Evolutionary conservation across 176 grass and related monocot genomes (phyloP).

Genomic region (Ampelocalamus luodianensis): DNA sequence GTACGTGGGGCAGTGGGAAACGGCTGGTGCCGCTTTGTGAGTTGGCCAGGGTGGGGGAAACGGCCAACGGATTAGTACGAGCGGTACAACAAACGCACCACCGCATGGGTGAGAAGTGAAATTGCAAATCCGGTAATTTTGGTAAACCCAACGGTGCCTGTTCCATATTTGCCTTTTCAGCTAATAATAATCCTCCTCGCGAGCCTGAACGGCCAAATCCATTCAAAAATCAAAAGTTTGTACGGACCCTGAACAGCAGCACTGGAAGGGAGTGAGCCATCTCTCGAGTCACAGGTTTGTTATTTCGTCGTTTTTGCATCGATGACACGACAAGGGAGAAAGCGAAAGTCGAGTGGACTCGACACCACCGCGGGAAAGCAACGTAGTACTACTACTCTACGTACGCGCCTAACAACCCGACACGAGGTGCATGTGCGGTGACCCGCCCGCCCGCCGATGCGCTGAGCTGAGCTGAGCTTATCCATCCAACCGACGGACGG

Average conservation of each 20-base stretch:
- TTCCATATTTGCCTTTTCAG: not conserved
- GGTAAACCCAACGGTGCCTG: not conserved
- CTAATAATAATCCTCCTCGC: not conserved
- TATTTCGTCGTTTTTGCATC: conserved; percentile 1
- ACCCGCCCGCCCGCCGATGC: not conserved
- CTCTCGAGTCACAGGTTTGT: not conserved
- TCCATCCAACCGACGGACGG: not conserved
- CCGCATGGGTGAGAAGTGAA: not conserved
- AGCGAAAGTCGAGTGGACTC: conserved; percentile 12
- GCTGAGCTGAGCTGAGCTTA: not conserved
- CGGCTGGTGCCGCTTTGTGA: conserved; percentile 31
- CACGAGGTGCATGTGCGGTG: not conserved
- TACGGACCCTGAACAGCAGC: not conserved
- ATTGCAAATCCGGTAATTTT: not conserved
- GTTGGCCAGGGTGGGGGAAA: not conserved
- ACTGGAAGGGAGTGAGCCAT: not conserved
- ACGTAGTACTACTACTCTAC: not conserved
- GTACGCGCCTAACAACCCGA: too few species aligned
- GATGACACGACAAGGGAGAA: not conserved
- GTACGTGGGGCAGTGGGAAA: conserved; percentile 42
- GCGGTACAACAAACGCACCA: not conserved
- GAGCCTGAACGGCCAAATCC: not conserved
- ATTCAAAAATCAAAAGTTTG: not conserved
- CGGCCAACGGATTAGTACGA: not conserved
- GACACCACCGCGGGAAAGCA: conserved; percentile 1